Percentiles rank a stretch among this genome's conserved stretches.
These are phyloP conservation scores for Fragaria nilgerrensis DNA, from an alignment of 306 rosid genomes.

Conservation along the genomic window DNA sequence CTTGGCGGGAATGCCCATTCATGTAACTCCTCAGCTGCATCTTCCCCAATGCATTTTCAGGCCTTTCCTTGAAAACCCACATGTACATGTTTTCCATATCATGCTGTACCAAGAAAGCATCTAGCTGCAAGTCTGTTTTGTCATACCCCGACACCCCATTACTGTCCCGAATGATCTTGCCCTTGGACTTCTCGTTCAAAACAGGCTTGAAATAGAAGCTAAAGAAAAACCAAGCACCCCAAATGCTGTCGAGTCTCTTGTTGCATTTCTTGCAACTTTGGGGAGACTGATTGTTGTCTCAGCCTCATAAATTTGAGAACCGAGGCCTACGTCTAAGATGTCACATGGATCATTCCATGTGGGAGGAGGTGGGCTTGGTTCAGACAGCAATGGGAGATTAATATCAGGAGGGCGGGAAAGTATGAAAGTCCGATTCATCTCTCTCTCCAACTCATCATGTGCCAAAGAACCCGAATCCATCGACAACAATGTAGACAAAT, in stretches of 20 bases:
- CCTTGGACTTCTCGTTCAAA: slow-evolving; percentile 47
- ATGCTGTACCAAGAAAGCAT: slow-evolving; percentile 65
- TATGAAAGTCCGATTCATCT: slow-evolving; percentile 44
- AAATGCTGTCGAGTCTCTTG: slow-evolving; percentile 50
- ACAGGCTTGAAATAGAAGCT: slow-evolving; percentile 60
- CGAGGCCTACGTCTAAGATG: slow-evolving; percentile 47
- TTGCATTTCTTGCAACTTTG: slow-evolving; percentile 48
- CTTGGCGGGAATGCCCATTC: slow-evolving; percentile 72
- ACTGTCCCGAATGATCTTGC: slow-evolving; percentile 38
- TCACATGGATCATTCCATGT: slow-evolving; percentile 53
- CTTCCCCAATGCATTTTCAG: slow-evolving; percentile 60
- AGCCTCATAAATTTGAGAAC: slow-evolving; percentile 47
- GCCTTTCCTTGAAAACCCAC: slow-evolving; percentile 76
- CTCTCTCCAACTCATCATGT: slow-evolving; percentile 55
- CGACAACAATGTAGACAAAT: slow-evolving; percentile 51
- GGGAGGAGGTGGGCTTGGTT: slow-evolving; percentile 56
- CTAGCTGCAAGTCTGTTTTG: slow-evolving; percentile 55
- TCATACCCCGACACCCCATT: slow-evolving; percentile 50
- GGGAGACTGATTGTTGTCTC: slow-evolving; percentile 42
- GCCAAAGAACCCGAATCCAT: slow-evolving; percentile 57
- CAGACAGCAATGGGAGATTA: slow-evolving; percentile 53
- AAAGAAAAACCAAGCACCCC: slow-evolving; percentile 75
- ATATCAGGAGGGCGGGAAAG: slow-evolving; percentile 58
- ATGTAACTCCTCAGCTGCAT: slow-evolving; percentile 69
- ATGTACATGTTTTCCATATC: slow-evolving; percentile 72